Evolutionary conservation across 2,329 filamentous ascomycete species (phyloP), one percentile per base, ranked within the genome.

Genomic region (Aspergillus sp.): DNA sequence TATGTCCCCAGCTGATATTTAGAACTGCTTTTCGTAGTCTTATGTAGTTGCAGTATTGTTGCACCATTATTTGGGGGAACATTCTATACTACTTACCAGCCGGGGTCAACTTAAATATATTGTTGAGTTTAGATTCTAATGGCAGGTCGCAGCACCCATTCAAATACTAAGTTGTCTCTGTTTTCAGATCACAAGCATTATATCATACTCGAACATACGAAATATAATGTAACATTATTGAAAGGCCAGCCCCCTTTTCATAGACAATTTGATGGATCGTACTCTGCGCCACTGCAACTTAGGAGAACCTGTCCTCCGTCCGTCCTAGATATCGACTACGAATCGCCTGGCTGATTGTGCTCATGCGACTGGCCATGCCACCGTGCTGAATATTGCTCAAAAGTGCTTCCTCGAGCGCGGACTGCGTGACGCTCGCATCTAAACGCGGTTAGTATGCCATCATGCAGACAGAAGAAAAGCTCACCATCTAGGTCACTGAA

Each of bases 381-480:
- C 78, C 78, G 55, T 85, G 81, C 57, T 86, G 83, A 78, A 88
- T 86, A 58, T 87, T 85, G 66, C 84, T 87, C 64, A 88, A 73
- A 44, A 88, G 73, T 5, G 86, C 86, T 65, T 88, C 86, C 67
- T 88, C 86, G 25, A 89, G 75, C 3, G 86, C 86, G 13, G 84
- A 87, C 68, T 88, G 85, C 54, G 86, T 88, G 21, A 89, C 83
- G 62, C 85, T 86, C 7, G 85, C 81, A 76, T 86, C 85, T 84
- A 62, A 17, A 48, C 55, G 44, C 17, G 55, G 58, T 59, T 15
- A 56, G 38, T 48, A 54, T 25, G 10, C 1, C 8, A 8, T 5
- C 42, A 10, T 8, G 32, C n/a, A 19, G 11, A 54, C 15, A 8
- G 10, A 27, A 10, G 23, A 30, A 6, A 25, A 17, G 62, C 71